Evolutionary conservation across 352 stramenopile species (phyloP).

Genomic region (Globisporangium barbulae): DNA sequence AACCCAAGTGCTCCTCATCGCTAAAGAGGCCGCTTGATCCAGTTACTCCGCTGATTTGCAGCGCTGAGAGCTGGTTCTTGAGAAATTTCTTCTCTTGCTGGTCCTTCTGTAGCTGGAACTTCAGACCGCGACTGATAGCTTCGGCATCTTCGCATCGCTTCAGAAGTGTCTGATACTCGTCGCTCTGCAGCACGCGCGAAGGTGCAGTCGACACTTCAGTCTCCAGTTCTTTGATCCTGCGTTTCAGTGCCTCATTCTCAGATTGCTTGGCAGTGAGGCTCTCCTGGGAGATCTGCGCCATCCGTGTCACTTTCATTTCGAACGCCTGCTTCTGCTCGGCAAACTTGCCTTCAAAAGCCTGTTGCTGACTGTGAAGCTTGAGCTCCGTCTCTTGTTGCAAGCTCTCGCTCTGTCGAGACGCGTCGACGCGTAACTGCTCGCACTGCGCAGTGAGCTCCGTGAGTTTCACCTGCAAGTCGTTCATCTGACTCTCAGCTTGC

Average conservation of each 20-base stretch:
- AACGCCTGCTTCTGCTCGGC: conserved; percentile 33
- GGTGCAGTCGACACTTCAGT: conserved; percentile 23
- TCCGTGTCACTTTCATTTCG: conserved; percentile 22
- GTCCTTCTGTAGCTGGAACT: conserved; percentile 73
- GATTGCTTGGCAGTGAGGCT: conserved; percentile 24
- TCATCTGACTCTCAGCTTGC: conserved; percentile 49
- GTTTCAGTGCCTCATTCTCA: conserved; percentile 27
- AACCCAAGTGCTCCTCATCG: conserved; percentile 5
- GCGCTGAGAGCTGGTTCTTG: conserved; percentile 49
- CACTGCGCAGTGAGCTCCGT: conserved; percentile 30
- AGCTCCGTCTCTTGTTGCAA: conserved; percentile 28
- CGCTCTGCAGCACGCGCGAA: conserved; percentile 36
- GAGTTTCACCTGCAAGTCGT: conserved; percentile 43
- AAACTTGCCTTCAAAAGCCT: conserved; percentile 17
- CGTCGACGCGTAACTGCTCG: conserved; percentile 31
- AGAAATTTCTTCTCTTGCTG: conserved; percentile 78
- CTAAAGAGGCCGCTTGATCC: conserved; percentile 20
- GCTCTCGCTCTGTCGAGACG: conserved; percentile 20
- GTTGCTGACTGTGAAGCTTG: conserved; percentile 23
- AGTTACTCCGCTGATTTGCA: conserved; percentile 22
- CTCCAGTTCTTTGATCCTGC: conserved; percentile 33
- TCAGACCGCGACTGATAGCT: conserved; percentile 57
- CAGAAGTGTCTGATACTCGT: conserved; percentile 52
- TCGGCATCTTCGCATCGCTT: conserved; percentile 64
- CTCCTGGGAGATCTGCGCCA: conserved; percentile 23